A percentile compares a stretch with the other conserved stretches of the same genome.
Conservation (phyloP, 768 basidiomycete species). For the Trametopsis cervina region DNA sequence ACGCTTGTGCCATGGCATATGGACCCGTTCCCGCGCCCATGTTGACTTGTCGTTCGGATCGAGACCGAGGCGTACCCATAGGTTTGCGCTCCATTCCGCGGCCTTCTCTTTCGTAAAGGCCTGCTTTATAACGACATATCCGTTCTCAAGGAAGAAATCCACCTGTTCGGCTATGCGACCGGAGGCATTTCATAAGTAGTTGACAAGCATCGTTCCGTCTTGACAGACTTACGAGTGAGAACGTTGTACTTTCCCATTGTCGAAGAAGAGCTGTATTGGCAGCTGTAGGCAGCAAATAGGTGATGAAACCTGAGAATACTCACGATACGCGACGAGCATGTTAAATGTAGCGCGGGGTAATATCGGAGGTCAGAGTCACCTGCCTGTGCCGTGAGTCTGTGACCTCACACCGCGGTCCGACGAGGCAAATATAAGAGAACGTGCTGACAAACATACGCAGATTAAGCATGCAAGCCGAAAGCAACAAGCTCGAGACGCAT, state of each 20-base stretch:
- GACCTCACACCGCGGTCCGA: too few relatives aligned
- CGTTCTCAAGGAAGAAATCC: conserved; percentile 47
- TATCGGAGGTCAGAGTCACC: too few relatives aligned
- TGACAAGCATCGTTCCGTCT: background rate
- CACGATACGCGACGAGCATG: too few relatives aligned
- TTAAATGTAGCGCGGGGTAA: too few relatives aligned
- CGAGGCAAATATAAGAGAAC: too few relatives aligned
- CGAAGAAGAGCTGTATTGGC: background rate
- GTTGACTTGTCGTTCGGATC: conserved; percentile 48
- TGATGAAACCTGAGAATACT: too few relatives aligned
- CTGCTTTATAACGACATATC: conserved; percentile 44
- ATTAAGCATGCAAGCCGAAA: too few relatives aligned
- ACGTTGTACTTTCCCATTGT: conserved; percentile 1
- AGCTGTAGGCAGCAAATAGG: too few relatives aligned
- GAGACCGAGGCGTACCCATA: conserved; percentile 47
- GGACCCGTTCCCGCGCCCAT: conserved; percentile 45
- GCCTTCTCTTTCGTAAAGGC: conserved; percentile 50
- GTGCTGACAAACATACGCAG: too few relatives aligned
- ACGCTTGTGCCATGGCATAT: conserved; percentile 48
- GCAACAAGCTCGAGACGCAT: too few relatives aligned
- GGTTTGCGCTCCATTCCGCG: conserved; percentile 38
- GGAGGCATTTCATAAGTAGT: background rate
- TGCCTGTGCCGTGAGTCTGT: too few relatives aligned
- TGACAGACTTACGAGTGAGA: conserved; percentile 3
- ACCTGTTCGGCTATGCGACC: conserved; percentile 35